Evolutionary conservation across 164 flowering plant genomes (phyloP), one percentile per base, ranked within the genome.

Genomic region (Akebia trifoliata): DNA sequence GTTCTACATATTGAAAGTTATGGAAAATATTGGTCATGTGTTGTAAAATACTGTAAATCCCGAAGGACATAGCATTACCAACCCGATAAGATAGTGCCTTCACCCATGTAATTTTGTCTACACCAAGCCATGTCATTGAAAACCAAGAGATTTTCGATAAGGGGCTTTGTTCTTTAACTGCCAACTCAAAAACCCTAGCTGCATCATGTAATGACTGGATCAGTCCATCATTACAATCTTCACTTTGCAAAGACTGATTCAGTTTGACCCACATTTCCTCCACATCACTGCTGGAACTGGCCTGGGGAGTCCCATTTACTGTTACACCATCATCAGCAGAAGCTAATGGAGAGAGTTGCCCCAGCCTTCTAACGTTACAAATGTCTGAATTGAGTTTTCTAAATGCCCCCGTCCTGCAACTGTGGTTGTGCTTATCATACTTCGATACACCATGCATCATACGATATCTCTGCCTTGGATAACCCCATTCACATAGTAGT

Each of bases 11-110:
- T n/a, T n/a, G n/a, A n/a, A n/a, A n/a, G n/a, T n/a, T n/a, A n/a
- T n/a, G n/a, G n/a, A n/a, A n/a, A n/a, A n/a, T n/a, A n/a, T n/a
- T n/a, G n/a, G n/a, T n/a, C n/a, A n/a, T n/a, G n/a, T n/a, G n/a
- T n/a, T n/a, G n/a, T n/a, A n/a, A n/a, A n/a, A n/a, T n/a, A n/a
- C n/a, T n/a, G n/a, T n/a, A n/a, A n/a, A n/a, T n/a, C n/a, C n/a
- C n/a, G n/a, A n/a, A n/a, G n/a, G n/a, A n/a, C n/a, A n/a, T n/a
- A n/a, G n/a, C n/a, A n/a, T 7, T 26, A 63, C 47, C 40, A 20
- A 93, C 98, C 98, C 90, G 97, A 75, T 90, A 93, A 52, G 96
- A 85, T 39, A 93, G 74, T 20, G 81, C 69, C 69, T 90, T 93
- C 62, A 82, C 67, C 97, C 97, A 93, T 26, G 87, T 88, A 74